Percentiles rank a stretch among this genome's conserved stretches.
These are phyloP conservation scores for Hanseniaspora sp. DNA, from an alignment of 1,139 yeast species.

Conservation along the genomic window DNA sequence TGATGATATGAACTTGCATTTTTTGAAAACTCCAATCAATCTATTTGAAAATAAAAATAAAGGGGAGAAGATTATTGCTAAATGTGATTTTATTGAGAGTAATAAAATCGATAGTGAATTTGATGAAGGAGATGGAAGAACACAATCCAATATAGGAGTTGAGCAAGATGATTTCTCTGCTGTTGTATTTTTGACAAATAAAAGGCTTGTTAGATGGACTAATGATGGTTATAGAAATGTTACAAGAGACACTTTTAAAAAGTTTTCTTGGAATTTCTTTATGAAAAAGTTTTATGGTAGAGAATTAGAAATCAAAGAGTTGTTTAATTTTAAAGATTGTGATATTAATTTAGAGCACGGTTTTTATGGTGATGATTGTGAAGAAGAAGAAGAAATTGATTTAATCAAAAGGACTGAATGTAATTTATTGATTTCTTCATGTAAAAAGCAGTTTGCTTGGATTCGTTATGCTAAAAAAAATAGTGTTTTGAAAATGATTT, in stretches of 20 bases:
- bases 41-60: neutral
- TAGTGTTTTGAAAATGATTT: neutral
- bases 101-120: neutral
- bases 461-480: neutral
- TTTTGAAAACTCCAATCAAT: neutral
- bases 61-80: constrained; percentile 4
- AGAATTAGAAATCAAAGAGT: constrained; percentile 1
- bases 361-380: neutral
- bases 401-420: neutral
- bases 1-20: constrained; percentile 2
- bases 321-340: neutral
- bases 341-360: neutral
- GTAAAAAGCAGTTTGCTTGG: neutral
- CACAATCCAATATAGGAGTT: too few relatives aligned
- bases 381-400: neutral
- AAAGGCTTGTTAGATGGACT: constrained; percentile 12
- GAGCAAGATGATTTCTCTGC: constrained; percentile 17
- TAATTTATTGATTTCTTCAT: neutral
- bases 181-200: constrained; percentile 17
- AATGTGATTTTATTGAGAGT: constrained; percentile 3
- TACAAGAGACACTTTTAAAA: constrained; percentile 5
- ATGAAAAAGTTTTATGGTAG: constrained; percentile 7
- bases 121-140: neutral
- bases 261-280: constrained; percentile 10
- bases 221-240: constrained; percentile 1